phyloP scores from a whole-genome alignment of 1,284 basidiomycete genomes.

The Cronartium quercuum region DNA sequence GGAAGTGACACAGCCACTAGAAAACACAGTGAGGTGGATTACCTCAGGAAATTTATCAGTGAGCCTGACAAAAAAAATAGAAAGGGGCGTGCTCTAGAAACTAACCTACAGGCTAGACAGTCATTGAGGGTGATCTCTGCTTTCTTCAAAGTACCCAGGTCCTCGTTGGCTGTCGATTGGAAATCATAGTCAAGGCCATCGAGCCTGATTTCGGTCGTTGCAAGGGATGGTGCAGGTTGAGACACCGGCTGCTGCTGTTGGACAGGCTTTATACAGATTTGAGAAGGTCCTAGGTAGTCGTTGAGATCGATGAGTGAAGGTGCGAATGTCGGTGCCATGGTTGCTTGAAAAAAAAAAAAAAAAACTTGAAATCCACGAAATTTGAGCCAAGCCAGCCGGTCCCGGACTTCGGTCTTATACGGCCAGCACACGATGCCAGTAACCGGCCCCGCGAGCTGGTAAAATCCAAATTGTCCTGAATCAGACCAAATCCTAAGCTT shows the following conservation, averaged over 20 bases:
- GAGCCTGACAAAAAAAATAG: background rate
- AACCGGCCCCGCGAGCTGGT: too few relatives aligned
- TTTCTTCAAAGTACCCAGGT: slow-evolving; percentile 40
- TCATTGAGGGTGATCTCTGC: slow-evolving; percentile 50
- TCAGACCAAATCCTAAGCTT: too few relatives aligned
- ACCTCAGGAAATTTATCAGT: background rate
- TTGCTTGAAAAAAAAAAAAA: too few relatives aligned
- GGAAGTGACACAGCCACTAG: slow-evolving; percentile 47
- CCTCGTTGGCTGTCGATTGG: slow-evolving; percentile 57
- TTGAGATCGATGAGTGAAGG: slow-evolving; percentile 75
- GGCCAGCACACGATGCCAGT: too few relatives aligned
- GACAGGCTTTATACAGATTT: slow-evolving; percentile 96
- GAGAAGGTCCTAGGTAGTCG: slow-evolving; percentile 94
- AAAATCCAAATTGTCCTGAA: too few relatives aligned
- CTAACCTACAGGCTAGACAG: slow-evolving; percentile 55
- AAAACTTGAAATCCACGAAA: too few relatives aligned
- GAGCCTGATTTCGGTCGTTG: slow-evolving; percentile 78
- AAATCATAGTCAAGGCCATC: slow-evolving; percentile 80
- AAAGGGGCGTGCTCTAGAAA: too few relatives aligned
- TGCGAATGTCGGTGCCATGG: background rate
- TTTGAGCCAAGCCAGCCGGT: too few relatives aligned
- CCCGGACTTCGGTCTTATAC: too few relatives aligned
- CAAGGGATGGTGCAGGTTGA: slow-evolving; percentile 43
- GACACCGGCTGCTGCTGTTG: slow-evolving; percentile 56
- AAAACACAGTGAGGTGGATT: background rate